These are phyloP conservation scores for Dothideomycetes sp. DNA, from an alignment of 2,329 filamentous ascomycete species.

Conservation along the genomic window DNA sequence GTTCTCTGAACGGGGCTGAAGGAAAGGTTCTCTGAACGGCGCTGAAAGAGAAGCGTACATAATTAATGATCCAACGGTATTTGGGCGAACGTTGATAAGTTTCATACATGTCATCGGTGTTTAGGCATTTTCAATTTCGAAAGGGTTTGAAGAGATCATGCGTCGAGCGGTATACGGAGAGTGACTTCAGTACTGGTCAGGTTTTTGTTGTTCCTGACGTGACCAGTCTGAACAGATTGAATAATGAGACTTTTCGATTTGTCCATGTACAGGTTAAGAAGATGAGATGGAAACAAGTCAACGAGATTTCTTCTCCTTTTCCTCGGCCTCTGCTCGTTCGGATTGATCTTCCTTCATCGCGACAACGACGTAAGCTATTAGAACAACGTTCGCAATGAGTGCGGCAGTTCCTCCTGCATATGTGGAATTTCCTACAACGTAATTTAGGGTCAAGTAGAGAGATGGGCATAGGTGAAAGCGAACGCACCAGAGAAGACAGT, in stretches of 20 bases:
- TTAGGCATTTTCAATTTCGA: neutral
- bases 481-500: constrained; percentile 64
- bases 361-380: constrained; percentile 83
- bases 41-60: constrained; percentile 1
- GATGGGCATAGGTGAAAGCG: neutral
- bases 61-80: constrained; percentile 12
- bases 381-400: constrained; percentile 80
- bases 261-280: too few species aligned
- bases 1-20: constrained; percentile 16
- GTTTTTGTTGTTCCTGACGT: too few species aligned
- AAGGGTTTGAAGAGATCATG: neutral
- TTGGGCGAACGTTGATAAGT: constrained; percentile 1
- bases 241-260: too few species aligned
- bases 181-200: too few species aligned
- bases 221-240: too few species aligned
- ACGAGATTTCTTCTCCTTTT: constrained; percentile 33
- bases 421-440: constrained; percentile 66
- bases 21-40: neutral
- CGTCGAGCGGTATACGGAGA: too few species aligned
- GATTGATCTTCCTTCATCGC: constrained; percentile 77
- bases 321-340: constrained; percentile 39
- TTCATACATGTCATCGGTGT: constrained; percentile 13
- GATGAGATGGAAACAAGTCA: constrained; percentile 15
- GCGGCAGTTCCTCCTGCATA: constrained; percentile 79
- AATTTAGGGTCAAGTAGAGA: neutral